phyloP scores from a whole-genome alignment of 192 early-diverging fungal species.

The Powellomyces hirtus region DNA sequence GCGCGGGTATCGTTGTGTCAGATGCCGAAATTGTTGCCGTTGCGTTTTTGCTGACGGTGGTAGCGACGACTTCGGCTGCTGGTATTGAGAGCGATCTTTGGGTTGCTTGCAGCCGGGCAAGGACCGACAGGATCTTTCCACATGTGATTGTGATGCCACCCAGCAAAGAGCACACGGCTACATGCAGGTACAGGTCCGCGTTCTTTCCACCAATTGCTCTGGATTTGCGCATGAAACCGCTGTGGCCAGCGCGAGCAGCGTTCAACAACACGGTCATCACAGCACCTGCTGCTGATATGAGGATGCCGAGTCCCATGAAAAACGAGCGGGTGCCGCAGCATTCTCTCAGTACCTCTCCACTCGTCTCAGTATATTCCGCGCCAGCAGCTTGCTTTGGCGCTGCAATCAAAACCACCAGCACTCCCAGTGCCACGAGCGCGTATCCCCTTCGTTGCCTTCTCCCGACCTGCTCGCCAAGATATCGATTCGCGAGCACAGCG shows the following conservation, averaged over 20 bases:
- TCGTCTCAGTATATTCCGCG: slow-evolving; percentile 6
- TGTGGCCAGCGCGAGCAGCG: background rate
- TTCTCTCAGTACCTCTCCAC: slow-evolving; percentile 8
- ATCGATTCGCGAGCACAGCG: slow-evolving; percentile 16
- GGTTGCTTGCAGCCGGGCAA: slow-evolving; percentile 2
- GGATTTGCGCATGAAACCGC: background rate
- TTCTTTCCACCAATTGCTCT: background rate
- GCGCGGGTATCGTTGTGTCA: too few species aligned
- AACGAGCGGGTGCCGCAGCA: slow-evolving; percentile 19
- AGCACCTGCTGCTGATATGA: slow-evolving; percentile 20
- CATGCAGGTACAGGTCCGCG: slow-evolving; percentile 7
- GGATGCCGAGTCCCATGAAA: slow-evolving; percentile 14
- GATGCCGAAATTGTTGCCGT: background rate
- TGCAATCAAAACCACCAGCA: slow-evolving; percentile 22
- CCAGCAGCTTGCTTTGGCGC: slow-evolving; percentile 15
- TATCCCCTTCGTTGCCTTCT: slow-evolving; percentile 26
- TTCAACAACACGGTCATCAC: background rate
- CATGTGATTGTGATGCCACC: slow-evolving; percentile 31
- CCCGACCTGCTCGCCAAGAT: slow-evolving; percentile 19
- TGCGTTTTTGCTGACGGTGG: background rate
- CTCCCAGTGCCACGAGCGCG: slow-evolving; percentile 12
- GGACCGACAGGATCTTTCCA: slow-evolving; percentile 26
- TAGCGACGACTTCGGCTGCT: slow-evolving; percentile 5
- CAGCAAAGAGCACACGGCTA: slow-evolving; percentile 24
- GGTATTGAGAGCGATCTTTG: background rate